Evolutionary conservation across 1,284 basidiomycete genomes (phyloP), one percentile per base, ranked within the genome.

Genomic region (Apiotrichum sp.): DNA sequence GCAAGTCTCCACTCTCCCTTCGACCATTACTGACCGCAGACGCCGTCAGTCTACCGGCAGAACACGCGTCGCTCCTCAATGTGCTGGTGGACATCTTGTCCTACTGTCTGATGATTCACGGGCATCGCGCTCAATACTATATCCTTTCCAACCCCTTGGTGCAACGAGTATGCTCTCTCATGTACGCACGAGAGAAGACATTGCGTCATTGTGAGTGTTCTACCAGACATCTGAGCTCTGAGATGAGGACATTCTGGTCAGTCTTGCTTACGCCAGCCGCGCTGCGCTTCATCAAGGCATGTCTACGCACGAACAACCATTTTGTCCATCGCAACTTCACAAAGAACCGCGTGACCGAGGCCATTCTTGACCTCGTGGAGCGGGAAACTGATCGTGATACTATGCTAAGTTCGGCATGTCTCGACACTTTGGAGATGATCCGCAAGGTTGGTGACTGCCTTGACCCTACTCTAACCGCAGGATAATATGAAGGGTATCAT

Each of bases 401-500:
- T 74, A 82, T 99, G 62, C 80, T 98, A 47, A 88, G 86, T 66
- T 93, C 92, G 62, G 89, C 93, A 16, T 97, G 91, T 78, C 86
- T 96, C 68, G 95, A 98, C 71, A 89, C 91, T 61, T 91, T 98
- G 67, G 95, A 98, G 67, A 81, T 84, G 62, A 88, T 98, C 73
- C 84, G 88, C 57, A 83, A 83, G 78, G 92, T 93, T 60, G 62
- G 82, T 72, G 6, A 10, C n/a, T 9, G 22, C 22, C 7, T 47
- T 29, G 36, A 34, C 16, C n/a, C n/a, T 47, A 41, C 8, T 16
- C 35, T n/a, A 50, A 0, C 36, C 22, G 22, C 65, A 93, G 89
- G 90, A 93, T 63, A 93, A 93, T 70, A 79, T 90, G 68, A 93
- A 88, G 75, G 84, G 88, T 2, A 75, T 93, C 59, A 88, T 97